Conservation (phyloP, 1,139 yeast species). For the Magnusiomyces paraingens region DNA sequence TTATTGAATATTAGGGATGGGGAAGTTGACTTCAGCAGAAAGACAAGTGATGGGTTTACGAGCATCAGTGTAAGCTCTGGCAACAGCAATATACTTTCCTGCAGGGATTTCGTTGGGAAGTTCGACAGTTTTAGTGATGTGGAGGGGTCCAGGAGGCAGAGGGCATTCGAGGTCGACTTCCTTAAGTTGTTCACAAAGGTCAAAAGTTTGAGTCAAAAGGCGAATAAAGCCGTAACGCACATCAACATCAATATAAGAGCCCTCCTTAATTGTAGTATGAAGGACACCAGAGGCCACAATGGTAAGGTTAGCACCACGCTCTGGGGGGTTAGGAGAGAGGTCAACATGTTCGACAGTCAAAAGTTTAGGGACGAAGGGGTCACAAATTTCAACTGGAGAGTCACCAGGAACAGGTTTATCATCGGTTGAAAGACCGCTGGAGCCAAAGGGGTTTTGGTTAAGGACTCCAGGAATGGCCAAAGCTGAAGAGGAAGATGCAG, state of each 20-base stretch:
- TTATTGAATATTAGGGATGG: constrained; percentile 16
- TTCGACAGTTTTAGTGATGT: constrained; percentile 62
- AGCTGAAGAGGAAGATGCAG: neutral
- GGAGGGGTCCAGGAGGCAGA: constrained; percentile 58
- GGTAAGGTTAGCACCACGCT: constrained; percentile 70
- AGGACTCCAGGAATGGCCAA: neutral
- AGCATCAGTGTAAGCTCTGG: constrained; percentile 81
- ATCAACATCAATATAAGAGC: constrained; percentile 90
- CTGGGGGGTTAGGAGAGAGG: constrained; percentile 82
- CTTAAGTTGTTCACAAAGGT: constrained; percentile 78
- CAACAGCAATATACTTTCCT: constrained; percentile 78
- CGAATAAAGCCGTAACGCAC: constrained; percentile 90
- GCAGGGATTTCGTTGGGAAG: constrained; percentile 95
- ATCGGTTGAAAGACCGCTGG: constrained; percentile 14
- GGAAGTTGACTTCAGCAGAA: constrained; percentile 57
- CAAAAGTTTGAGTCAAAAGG: constrained; percentile 77
- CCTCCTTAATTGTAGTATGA: constrained; percentile 53
- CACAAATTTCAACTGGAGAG: constrained; percentile 78
- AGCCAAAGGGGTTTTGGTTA: constrained; percentile 14
- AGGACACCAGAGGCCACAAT: constrained; percentile 67
- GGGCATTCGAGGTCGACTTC: constrained; percentile 72
- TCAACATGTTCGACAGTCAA: constrained; percentile 54
- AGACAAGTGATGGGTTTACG: constrained; percentile 80
- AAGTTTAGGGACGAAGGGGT: constrained; percentile 53
- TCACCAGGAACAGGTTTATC: constrained; percentile 63